Conservation (phyloP, 1,284 basidiomycete genomes). For the Grifola frondosa region DNA sequence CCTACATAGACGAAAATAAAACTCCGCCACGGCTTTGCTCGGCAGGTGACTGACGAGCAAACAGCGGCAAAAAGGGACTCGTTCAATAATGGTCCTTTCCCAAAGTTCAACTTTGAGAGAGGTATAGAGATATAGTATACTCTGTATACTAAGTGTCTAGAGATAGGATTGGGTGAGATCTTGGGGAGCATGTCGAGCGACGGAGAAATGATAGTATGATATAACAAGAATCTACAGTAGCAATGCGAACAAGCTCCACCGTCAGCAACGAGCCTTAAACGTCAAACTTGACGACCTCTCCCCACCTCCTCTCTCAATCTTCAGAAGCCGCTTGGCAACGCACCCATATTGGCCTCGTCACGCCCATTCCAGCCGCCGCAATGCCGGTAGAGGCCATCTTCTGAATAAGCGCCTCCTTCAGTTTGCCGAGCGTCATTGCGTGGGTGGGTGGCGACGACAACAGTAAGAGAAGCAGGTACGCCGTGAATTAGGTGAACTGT, state of each 20-base stretch:
- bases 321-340: slow-evolving; percentile 71
- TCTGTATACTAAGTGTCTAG: no score
- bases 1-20: no score
- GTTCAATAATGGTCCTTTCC: no score
- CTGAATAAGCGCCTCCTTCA: slow-evolving; percentile 56
- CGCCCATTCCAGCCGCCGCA: slow-evolving; percentile 35
- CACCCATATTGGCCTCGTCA: slow-evolving; percentile 61
- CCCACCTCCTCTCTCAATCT: slow-evolving; percentile 68
- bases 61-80: no score
- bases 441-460: slow-evolving; percentile 51
- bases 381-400: slow-evolving; percentile 36
- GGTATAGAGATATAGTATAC: no score
- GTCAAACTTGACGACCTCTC: slow-evolving; percentile 72
- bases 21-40: no score
- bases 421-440: slow-evolving; percentile 57
- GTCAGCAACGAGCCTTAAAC: slow-evolving; percentile 28
- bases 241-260: no score
- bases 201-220: neutral
- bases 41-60: no score
- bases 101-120: no score
- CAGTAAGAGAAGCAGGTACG: slow-evolving; percentile 58
- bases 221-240: neutral
- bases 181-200: no score
- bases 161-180: no score
- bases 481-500: slow-evolving; percentile 72